Base-by-base conservation (phyloP, 768 basidiomycete species). In the Pleurotus sapidus region DNA sequence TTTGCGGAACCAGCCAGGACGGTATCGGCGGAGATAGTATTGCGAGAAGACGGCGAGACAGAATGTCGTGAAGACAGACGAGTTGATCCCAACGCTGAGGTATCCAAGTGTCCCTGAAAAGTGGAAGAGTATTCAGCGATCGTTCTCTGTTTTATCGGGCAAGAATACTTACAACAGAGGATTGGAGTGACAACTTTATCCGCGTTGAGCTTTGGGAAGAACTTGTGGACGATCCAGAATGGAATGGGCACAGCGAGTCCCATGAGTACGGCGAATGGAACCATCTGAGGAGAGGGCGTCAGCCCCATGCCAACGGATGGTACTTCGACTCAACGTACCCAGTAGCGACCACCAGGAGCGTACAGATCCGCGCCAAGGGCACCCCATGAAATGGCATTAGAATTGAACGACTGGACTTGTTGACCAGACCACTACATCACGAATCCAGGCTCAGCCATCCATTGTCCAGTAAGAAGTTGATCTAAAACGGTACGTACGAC, bases 51-150 rank as follows among this genome's bases (percentile, higher is more conserved):
- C 65, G 46, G 75, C 78, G 24, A 80, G 61, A n/a, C 64, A 63
- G 68, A 81, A 79, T 1, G 75, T 70, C 7, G 71, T 73, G 63
- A 81, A 78, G 20, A 81, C 73, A 6, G 75, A 79, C 9, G 77
- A 78, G 72, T 85, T 85, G 67, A 85, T 81, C 14, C 83, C 83
- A 54, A 81, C 81, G 57, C 76, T 75, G 50, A 84, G 68, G 63
- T 71, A 80, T 55, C 80, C 79, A 17, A 80, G 68, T 3, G 73
- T 74, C 68, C 73, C 74, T 74, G 43, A 20, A 47, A 20, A 38
- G 42, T 38, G 12, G 24, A 38, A n/a, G 55, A n/a, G 23, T 51
- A 11, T 55, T 42, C 4, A 55, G 53, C 2, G 37, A n/a, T 46
- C 30, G 5, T 25, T 8, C 12, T 8, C 20, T 9, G 24, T n/a